A percentile compares a stretch with the other conserved stretches of the same genome.
Conservation (phyloP, 768 basidiomycete genomes). For the Sarcodon sp. region DNA sequence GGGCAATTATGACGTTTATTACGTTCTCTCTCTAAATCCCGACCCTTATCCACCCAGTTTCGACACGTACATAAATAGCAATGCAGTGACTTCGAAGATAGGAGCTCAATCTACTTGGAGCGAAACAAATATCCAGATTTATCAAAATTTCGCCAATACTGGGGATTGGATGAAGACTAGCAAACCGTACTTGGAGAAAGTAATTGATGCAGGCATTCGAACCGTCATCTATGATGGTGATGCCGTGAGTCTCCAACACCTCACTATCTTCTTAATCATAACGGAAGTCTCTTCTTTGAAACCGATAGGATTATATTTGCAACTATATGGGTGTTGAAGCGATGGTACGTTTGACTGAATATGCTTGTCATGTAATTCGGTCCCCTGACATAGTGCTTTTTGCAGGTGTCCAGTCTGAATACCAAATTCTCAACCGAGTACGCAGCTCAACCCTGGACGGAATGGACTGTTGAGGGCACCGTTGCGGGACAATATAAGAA, state of each 20-base stretch:
- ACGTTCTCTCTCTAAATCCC: conserved; percentile 26
- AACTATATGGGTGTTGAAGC: conserved; percentile 47
- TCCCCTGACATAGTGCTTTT: no score
- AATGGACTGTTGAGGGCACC: conserved; percentile 37
- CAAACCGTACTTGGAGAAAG: conserved; percentile 34
- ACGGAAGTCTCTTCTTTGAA: no score
- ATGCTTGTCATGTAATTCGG: no score
- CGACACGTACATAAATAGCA: conserved; percentile 16
- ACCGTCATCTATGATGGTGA: conserved; percentile 46
- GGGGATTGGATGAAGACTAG: conserved; percentile 48
- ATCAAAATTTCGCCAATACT: conserved; percentile 30
- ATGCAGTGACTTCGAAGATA: conserved; percentile 17
- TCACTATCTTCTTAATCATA: no score
- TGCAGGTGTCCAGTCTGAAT: conserved; percentile 4
- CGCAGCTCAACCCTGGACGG: conserved; percentile 27
- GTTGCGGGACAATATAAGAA: conserved; percentile 42
- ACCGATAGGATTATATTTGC: conserved; percentile 27
- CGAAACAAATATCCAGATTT: conserved; percentile 27
- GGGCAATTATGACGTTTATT: conserved; percentile 45
- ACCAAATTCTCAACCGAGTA: conserved; percentile 31
- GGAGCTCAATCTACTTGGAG: conserved; percentile 32
- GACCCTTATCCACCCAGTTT: conserved; percentile 38
- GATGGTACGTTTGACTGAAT: conserved; percentile 23
- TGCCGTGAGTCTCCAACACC: conserved; percentile 12
- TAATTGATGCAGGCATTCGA: conserved; percentile 44